A percentile compares a stretch with the other conserved stretches of the same genome.
phyloP scores from a whole-genome alignment of 2,329 filamentous ascomycete genomes.

The Shiraia bambusicola region DNA sequence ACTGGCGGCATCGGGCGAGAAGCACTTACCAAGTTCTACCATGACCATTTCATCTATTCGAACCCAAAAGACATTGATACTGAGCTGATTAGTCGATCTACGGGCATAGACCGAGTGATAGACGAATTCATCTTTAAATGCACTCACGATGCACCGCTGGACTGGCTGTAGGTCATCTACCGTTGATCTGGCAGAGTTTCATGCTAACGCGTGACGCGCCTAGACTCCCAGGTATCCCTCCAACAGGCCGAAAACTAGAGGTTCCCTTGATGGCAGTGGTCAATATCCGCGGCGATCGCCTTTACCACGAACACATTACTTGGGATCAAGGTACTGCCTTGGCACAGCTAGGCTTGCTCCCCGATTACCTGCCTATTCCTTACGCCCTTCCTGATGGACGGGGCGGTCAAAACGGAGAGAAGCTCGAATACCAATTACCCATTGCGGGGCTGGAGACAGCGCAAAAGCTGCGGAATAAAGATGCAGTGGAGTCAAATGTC shows the following conservation, averaged over 20 bases:
- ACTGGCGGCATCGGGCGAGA: slow-evolving; percentile 66
- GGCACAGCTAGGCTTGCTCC: slow-evolving; percentile 61
- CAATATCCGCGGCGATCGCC: slow-evolving; percentile 64
- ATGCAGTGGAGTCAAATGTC: neutral
- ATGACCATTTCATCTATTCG: slow-evolving; percentile 69
- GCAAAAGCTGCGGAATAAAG: neutral
- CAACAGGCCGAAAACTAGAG: slow-evolving; percentile 46
- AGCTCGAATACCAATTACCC: neutral
- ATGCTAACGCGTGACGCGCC: neutral
- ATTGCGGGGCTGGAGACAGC: neutral
- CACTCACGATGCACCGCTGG: slow-evolving; percentile 57
- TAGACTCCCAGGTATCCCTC: slow-evolving; percentile 15
- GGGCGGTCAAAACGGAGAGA: neutral
- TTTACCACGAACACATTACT: slow-evolving; percentile 68
- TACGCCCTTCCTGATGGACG: slow-evolving; percentile 17
- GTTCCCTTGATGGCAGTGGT: slow-evolving; percentile 65
- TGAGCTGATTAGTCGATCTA: slow-evolving; percentile 68
- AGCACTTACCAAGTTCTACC: slow-evolving; percentile 66
- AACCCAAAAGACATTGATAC: slow-evolving; percentile 67
- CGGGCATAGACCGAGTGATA: slow-evolving; percentile 67
- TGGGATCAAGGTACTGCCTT: slow-evolving; percentile 67
- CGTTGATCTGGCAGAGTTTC: slow-evolving; percentile 54
- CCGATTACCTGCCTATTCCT: slow-evolving; percentile 65
- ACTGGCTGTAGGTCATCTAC: slow-evolving; percentile 55
- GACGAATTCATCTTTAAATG: slow-evolving; percentile 29